A percentile compares a stretch with the other conserved stretches of the same genome.
phyloP scores from a whole-genome alignment of 805 yeast genomes.

The Nakazawaea wyomingensis region DNA sequence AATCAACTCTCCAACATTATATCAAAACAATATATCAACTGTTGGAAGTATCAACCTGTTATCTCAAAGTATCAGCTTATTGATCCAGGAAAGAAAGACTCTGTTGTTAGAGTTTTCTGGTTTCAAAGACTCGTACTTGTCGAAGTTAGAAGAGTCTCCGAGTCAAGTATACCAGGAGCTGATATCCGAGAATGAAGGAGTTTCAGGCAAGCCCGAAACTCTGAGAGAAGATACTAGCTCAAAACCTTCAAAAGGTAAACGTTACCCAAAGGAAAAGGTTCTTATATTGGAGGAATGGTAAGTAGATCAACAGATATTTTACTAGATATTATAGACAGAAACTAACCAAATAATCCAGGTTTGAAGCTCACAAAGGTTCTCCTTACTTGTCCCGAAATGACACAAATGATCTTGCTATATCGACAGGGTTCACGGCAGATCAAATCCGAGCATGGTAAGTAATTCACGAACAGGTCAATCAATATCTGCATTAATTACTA shows the following conservation, averaged over 20 bases:
- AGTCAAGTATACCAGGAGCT: background rate
- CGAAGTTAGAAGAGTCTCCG: background rate
- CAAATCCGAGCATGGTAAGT: constrained; percentile 21
- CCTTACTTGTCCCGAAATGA: constrained; percentile 18
- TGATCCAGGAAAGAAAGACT: background rate
- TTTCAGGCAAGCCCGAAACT: too few relatives aligned
- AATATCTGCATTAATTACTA: background rate
- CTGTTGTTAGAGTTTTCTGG: background rate
- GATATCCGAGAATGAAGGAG: too few relatives aligned
- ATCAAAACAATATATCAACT: background rate
- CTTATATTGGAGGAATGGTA: constrained; percentile 12
- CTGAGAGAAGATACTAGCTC: background rate
- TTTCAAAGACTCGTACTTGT: background rate
- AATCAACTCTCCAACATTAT: background rate
- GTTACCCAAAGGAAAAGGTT: constrained; percentile 8
- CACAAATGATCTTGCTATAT: constrained; percentile 9
- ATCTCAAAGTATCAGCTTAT: background rate
- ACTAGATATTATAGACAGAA: background rate
- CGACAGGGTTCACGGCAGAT: constrained; percentile 14
- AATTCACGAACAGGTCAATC: constrained; percentile 8
- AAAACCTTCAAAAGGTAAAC: constrained; percentile 1
- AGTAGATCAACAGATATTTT: background rate
- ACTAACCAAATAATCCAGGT: constrained; percentile 15
- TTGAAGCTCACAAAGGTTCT: constrained; percentile 14
- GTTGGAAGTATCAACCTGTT: background rate